These are phyloP conservation scores for Asterophora parasitica DNA, from an alignment of 768 basidiomycete species.

Conservation along the genomic window DNA sequence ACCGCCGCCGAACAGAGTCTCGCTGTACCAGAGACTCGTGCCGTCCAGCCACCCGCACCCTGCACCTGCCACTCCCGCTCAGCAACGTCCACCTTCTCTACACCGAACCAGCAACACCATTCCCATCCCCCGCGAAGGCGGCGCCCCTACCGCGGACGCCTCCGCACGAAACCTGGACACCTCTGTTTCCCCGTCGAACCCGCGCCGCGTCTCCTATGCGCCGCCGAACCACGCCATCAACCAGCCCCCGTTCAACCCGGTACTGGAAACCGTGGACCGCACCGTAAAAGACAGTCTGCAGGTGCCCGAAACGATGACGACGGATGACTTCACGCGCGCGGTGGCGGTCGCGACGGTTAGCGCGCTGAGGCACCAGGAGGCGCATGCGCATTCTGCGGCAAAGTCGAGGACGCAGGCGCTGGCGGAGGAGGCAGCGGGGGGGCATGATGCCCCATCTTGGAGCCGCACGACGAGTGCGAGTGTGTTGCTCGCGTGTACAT, in stretches of 20 bases:
- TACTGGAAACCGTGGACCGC: slow-evolving; percentile 74
- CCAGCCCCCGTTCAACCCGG: slow-evolving; percentile 42
- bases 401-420: slow-evolving; percentile 38
- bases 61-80: slow-evolving; percentile 6
- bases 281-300: slow-evolving; percentile 61
- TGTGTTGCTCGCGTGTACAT: slow-evolving; percentile 85
- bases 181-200: slow-evolving; percentile 38
- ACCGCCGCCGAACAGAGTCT: slow-evolving; percentile 52
- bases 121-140: slow-evolving; percentile 19
- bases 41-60: slow-evolving; percentile 26
- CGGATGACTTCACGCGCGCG: slow-evolving; percentile 89
- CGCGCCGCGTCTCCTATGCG: slow-evolving; percentile 56
- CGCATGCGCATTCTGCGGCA: slow-evolving; percentile 43
- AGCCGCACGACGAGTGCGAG: slow-evolving; percentile 85
- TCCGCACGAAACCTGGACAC: slow-evolving; percentile 6
- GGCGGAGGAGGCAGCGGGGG: slow-evolving; percentile 56
- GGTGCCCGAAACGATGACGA: slow-evolving; percentile 63
- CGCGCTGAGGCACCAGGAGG: slow-evolving; percentile 78
- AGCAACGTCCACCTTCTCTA: slow-evolving; percentile 27
- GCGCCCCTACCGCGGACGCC: slow-evolving; percentile 1
- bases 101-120: slow-evolving; percentile 39
- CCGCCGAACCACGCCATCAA: slow-evolving; percentile 22
- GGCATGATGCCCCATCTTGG: slow-evolving; percentile 97
- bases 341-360: slow-evolving; percentile 93
- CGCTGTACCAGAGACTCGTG: slow-evolving; percentile 58